Evolutionary conservation across 164 flowering plant genomes (phyloP).

Genomic region (Annona squamosa): DNA sequence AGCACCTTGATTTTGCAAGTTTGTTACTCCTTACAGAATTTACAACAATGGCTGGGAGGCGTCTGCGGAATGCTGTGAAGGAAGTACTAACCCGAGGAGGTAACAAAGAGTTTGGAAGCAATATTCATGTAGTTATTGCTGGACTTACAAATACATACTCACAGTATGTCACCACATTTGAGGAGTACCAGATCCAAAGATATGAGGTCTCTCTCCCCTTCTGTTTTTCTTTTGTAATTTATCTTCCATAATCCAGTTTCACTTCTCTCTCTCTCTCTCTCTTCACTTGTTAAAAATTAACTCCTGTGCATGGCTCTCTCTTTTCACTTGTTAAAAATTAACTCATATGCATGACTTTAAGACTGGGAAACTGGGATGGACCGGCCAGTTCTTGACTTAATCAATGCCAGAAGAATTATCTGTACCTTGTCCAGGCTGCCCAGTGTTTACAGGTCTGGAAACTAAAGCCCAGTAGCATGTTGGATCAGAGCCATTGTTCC

Average conservation of each 20-base stretch:
- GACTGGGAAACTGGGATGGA: background rate
- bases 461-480: background rate
- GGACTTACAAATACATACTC: constrained; percentile 92
- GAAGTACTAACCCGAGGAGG: constrained; percentile 42
- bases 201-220: constrained; percentile 63
- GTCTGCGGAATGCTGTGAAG: constrained; percentile 92
- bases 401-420: background rate
- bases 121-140: constrained; percentile 80
- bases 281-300: too few species aligned
- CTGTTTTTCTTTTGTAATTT: background rate
- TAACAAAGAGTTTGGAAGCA: constrained; percentile 32
- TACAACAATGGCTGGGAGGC: constrained; percentile 98
- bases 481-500: background rate
- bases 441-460: background rate
- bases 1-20: constrained; percentile 1
- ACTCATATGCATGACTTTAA: background rate
- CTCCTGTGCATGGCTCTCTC: background rate
- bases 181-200: constrained; percentile 89
- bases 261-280: too few species aligned
- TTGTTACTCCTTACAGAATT: constrained; percentile 47
- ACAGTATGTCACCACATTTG: constrained; percentile 88
- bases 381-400: background rate
- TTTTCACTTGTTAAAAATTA: too few species aligned
- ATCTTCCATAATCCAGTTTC: background rate
- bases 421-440: background rate